Conservation (phyloP, 2,329 filamentous ascomycete species). For the Calonectria pteridis region DNA sequence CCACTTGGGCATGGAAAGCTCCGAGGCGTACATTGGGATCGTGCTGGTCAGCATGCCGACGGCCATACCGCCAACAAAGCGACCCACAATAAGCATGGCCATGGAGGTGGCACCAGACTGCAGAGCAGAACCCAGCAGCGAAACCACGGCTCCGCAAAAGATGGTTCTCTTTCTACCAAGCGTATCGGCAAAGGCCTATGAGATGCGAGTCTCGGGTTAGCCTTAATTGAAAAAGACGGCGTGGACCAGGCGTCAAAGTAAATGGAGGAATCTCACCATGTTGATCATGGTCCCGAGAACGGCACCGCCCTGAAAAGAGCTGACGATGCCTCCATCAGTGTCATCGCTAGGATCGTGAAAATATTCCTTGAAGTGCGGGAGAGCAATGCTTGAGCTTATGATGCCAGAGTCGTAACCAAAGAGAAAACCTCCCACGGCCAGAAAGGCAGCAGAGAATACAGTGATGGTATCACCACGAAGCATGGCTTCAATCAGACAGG, state of each 20-base stretch:
- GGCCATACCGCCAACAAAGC: conserved; percentile 62
- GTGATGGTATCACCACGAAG: conserved; percentile 27
- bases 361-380: conserved; percentile 52
- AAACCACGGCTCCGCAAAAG: conserved; percentile 46
- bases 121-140: conserved; percentile 46
- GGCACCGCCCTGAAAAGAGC: conserved; percentile 44
- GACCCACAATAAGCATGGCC: conserved; percentile 61
- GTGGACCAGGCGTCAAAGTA: not conserved
- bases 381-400: conserved; percentile 51
- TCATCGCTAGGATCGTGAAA: conserved; percentile 53
- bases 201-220: not conserved
- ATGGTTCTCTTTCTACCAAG: conserved; percentile 48
- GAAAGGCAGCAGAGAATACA: conserved; percentile 42
- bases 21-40: conserved; percentile 60
- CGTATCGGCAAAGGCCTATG: conserved; percentile 44
- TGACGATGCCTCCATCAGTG: conserved; percentile 42
- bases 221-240: not conserved
- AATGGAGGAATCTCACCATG: conserved; percentile 34
- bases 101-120: conserved; percentile 48
- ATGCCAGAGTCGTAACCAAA: conserved; percentile 64
- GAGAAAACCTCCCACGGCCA: conserved; percentile 45
- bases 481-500: conserved; percentile 17
- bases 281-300: conserved; percentile 45
- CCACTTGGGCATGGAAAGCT: conserved; percentile 53
- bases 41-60: conserved; percentile 62